Evolutionary conservation across 2,329 filamentous ascomycete species (phyloP).

Genomic region (Beauveria pseudobassiana): DNA sequence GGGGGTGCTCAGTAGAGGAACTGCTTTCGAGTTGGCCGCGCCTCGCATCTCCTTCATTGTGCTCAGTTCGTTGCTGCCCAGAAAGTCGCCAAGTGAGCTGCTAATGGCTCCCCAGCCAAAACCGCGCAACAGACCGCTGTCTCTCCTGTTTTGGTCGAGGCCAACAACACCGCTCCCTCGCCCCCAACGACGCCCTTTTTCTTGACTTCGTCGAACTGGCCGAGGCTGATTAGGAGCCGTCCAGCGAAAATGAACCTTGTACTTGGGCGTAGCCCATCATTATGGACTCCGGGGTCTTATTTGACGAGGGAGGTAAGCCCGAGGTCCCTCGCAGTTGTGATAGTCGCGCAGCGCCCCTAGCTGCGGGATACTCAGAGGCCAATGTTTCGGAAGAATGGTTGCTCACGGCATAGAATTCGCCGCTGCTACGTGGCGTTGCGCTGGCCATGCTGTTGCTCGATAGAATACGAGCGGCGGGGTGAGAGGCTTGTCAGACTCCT

Average conservation of each 20-base stretch:
- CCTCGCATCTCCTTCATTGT: conserved; percentile 94
- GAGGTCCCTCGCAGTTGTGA: conserved; percentile 41
- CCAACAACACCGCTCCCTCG: conserved; percentile 84
- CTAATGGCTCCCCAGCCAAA: conserved; percentile 86
- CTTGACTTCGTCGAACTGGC: conserved; percentile 92
- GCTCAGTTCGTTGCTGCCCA: conserved; percentile 82
- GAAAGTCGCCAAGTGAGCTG: conserved; percentile 76
- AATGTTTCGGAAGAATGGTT: conserved; percentile 93
- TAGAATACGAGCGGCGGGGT: conserved; percentile 60
- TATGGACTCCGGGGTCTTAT: conserved; percentile 62
- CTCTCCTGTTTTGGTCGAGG: conserved; percentile 63
- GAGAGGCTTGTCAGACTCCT: conserved; percentile 42
- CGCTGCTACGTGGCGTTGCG: conserved; percentile 81
- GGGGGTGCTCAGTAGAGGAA: conserved; percentile 88
- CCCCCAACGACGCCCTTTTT: conserved; percentile 84
- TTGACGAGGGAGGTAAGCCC: conserved; percentile 33
- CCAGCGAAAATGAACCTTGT: conserved; percentile 82
- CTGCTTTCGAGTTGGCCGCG: conserved; percentile 73
- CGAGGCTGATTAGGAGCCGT: conserved; percentile 87
- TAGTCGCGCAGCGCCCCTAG: conserved; percentile 29
- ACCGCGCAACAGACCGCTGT: conserved; percentile 72
- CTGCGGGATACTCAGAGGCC: conserved; percentile 73
- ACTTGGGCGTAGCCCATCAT: conserved; percentile 99
- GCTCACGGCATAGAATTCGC: conserved; percentile 90
- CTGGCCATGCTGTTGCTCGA: conserved; percentile 67